Evolutionary conservation across 371 early-diverging fungal species (phyloP), one percentile per base, ranked within the genome.

Genomic region (Capillidium heterosporum): DNA sequence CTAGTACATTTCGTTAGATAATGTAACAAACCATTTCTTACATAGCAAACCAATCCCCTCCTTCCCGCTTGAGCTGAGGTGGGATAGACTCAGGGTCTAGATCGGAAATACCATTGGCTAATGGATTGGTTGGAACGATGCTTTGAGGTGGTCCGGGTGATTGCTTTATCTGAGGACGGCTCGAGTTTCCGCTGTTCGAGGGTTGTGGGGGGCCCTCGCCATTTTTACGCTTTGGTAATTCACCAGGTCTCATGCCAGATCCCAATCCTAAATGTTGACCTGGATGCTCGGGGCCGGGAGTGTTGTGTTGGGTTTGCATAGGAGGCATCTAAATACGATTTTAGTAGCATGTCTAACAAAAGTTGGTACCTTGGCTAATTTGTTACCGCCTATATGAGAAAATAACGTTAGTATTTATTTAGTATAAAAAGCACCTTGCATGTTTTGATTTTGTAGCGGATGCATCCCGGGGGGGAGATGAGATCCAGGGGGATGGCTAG

Each of bases 1-100:
- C 78, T 77, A 60, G 35, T 35, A 46, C 56, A 13, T 27, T 13
- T 32, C 2, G 42, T 19, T 31, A 17, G 10, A 41, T 27, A 4
- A n/a, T 11, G 11, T 40, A 39, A 17, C 13, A 7, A 55, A 23
- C 21, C 39, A 13, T 24, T 0, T 71, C 82, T 64, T 77, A 82
- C 80, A 86, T 74, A 42, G 84, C 87, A 72, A 85, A 78, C 93
- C 93, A 93, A 74, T 91, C 93, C 10, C 71, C 62, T 13, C 90
- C 89, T 69, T 91, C 92, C n/a, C 78, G 80, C 66, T 87, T 89
- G 72, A 83, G 68, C 53, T 76, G 80, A 3, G 82, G 65, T 15
- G 89, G 89, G 21, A 87, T 82, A 29, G 66, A 77, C 32, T 89
- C 88, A 1, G 83, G 84, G 61, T 89, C 89, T 51, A 91, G 73